Percentiles rank a stretch among this genome's conserved stretches.
phyloP scores from a whole-genome alignment of 805 yeast species.

The Schwanniomyces sp. region DNA sequence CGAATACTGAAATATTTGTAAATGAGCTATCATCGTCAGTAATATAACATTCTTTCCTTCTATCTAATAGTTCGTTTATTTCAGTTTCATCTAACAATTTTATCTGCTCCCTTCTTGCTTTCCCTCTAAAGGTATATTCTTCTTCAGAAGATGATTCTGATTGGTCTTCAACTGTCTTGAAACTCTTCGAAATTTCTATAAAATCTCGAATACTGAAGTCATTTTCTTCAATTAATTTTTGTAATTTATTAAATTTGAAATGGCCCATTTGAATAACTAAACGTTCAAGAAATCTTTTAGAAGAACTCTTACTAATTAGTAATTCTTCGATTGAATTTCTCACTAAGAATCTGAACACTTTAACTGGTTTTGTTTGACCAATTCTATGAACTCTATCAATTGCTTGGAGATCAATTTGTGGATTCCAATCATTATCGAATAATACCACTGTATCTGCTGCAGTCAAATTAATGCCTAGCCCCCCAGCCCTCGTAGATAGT shows the following conservation, averaged over 20 bases:
- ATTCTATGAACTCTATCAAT: constrained; percentile 94
- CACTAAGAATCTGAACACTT: constrained; percentile 75
- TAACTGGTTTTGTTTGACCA: constrained; percentile 84
- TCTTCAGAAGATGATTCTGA: constrained; percentile 7
- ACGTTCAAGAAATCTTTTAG: constrained; percentile 76
- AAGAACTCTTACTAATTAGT: constrained; percentile 72
- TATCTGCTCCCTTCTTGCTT: constrained; percentile 2
- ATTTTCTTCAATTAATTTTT: constrained; percentile 19
- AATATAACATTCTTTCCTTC: constrained; percentile 29
- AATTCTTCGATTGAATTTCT: constrained; percentile 83
- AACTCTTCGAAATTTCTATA: constrained; percentile 19
- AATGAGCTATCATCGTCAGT: constrained; percentile 18
- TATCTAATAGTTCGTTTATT: constrained; percentile 41
- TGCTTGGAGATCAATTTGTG: constrained; percentile 94
- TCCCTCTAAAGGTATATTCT: constrained; percentile 7
- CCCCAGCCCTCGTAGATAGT: constrained; percentile 91
- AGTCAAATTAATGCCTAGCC: constrained; percentile 83
- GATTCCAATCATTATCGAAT: constrained; percentile 96
- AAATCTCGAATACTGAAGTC: constrained; percentile 18
- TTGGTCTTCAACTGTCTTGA: constrained; percentile 8
- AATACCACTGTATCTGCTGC: constrained; percentile 88
- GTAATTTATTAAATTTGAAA: constrained; percentile 29
- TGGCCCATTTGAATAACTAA: constrained; percentile 52
- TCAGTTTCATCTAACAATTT: constrained; percentile 31
- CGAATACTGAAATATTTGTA: constrained; percentile 33